Evolutionary conservation across 257 asterid genomes (phyloP).

Genomic region (Solanum medicagineum): DNA sequence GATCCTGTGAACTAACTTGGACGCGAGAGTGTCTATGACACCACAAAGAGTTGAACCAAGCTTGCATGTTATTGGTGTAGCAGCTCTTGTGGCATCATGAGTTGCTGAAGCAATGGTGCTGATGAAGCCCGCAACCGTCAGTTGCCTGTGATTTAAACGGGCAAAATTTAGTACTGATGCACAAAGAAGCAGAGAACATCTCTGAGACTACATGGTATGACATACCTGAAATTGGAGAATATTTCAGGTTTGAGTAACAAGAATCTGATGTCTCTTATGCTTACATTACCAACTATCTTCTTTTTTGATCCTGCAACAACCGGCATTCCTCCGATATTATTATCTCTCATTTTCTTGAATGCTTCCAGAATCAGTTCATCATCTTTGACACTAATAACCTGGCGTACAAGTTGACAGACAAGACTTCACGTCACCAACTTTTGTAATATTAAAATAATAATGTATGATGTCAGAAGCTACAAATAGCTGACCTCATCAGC

Average conservation of each 20-base stretch:
- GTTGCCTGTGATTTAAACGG: slow-evolving; percentile 30
- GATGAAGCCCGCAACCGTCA: slow-evolving; percentile 62
- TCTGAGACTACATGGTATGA: background rate
- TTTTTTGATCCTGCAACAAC: slow-evolving; percentile 43
- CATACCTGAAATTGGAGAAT: slow-evolving; percentile 56
- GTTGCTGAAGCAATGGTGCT: slow-evolving; percentile 30
- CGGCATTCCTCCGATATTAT: slow-evolving; percentile 74
- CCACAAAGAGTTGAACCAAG: slow-evolving; percentile 42
- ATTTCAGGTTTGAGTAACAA: slow-evolving; percentile 74
- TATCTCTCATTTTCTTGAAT: slow-evolving; percentile 81
- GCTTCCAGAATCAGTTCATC: slow-evolving; percentile 67
- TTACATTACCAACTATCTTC: slow-evolving; percentile 62
- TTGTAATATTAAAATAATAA: background rate
- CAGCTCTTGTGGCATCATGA: slow-evolving; percentile 23
- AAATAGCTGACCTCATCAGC: slow-evolving; percentile 35
- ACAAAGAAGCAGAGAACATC: background rate
- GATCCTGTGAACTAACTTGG: slow-evolving; percentile 55
- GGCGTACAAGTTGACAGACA: background rate
- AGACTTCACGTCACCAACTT: background rate
- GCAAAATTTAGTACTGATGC: background rate
- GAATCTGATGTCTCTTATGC: slow-evolving; percentile 84
- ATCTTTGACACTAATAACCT: slow-evolving; percentile 53
- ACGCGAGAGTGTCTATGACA: slow-evolving; percentile 57
- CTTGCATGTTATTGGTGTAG: slow-evolving; percentile 66
- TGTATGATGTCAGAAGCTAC: background rate